These are phyloP conservation scores for Candida sakaeoensis DNA, from an alignment of 805 yeast species.

Conservation along the genomic window DNA sequence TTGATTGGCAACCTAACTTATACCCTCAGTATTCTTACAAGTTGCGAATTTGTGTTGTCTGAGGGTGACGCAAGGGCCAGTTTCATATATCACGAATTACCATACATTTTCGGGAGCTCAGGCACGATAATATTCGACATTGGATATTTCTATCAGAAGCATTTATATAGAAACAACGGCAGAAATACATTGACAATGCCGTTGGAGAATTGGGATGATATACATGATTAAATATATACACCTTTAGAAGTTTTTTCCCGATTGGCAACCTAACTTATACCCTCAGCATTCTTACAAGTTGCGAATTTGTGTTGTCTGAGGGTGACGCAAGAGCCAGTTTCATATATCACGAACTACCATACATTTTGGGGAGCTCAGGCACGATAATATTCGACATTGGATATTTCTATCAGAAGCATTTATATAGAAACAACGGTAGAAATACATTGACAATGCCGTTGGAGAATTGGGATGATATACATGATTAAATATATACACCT, in stretches of 20 bases:
- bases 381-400: slow-evolving; percentile 60
- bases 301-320: slow-evolving; percentile 38
- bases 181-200: slow-evolving; percentile 18
- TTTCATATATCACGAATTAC: slow-evolving; percentile 68
- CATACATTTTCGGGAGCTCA: slow-evolving; percentile 78
- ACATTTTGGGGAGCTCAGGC: slow-evolving; percentile 80
- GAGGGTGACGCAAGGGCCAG: slow-evolving; percentile 22
- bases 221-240: too few relatives aligned
- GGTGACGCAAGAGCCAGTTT: slow-evolving; percentile 38
- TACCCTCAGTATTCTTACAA: slow-evolving; percentile 66
- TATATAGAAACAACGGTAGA: slow-evolving; percentile 24
- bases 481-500: too few relatives aligned
- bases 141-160: slow-evolving; percentile 61
- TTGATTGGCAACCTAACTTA: slow-evolving; percentile 75
- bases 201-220: slow-evolving; percentile 18
- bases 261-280: slow-evolving; percentile 77
- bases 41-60: slow-evolving; percentile 45
- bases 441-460: slow-evolving; percentile 19
- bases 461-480: slow-evolving; percentile 17
- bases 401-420: slow-evolving; percentile 59
- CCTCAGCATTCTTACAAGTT: slow-evolving; percentile 64
- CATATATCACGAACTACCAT: slow-evolving; percentile 70
- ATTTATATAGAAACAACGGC: slow-evolving; percentile 24
- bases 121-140: slow-evolving; percentile 82
- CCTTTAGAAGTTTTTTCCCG: too few relatives aligned